Percentiles rank a stretch among this genome's conserved stretches.
These are phyloP conservation scores for Phytophthora sojae DNA, from an alignment of 352 stramenopile genomes.

Conservation along the genomic window DNA sequence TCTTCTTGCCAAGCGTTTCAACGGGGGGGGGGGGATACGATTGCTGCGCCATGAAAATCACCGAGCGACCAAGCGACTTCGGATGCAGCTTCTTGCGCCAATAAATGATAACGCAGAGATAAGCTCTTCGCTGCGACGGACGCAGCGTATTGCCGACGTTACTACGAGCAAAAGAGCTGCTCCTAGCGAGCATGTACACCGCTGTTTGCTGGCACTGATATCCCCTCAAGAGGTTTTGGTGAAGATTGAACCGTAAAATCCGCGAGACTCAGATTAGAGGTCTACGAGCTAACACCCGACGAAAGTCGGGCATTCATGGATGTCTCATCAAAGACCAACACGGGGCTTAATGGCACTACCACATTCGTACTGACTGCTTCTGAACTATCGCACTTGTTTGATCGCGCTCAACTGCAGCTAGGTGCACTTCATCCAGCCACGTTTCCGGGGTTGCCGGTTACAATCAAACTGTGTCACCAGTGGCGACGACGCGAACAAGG, in stretches of 20 bases:
- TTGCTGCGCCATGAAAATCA: background rate
- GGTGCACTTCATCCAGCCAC: conserved; percentile 10
- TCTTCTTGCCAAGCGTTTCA: conserved; percentile 1
- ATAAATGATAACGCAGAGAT: background rate
- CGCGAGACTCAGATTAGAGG: no score
- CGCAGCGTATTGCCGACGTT: background rate
- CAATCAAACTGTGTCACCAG: background rate
- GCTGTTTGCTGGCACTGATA: background rate
- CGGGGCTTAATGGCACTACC: background rate
- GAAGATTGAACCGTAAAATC: background rate
- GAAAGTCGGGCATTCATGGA: conserved; percentile 1
- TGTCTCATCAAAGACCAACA: background rate
- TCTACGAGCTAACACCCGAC: background rate
- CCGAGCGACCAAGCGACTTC: background rate
- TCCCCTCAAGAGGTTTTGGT: background rate
- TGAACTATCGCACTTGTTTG: conserved; percentile 21
- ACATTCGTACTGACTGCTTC: conserved; percentile 24
- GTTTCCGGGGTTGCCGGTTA: conserved; percentile 13
- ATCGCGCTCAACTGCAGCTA: conserved; percentile 8
- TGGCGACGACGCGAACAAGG: conserved; percentile 3
- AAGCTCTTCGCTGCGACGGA: background rate
- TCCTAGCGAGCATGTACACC: background rate
- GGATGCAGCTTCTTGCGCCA: background rate
- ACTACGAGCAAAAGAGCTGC: background rate
- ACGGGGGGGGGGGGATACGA: background rate